Conservation (phyloP, 2,329 filamentous ascomycete species). For the Spiromastix sp. region DNA sequence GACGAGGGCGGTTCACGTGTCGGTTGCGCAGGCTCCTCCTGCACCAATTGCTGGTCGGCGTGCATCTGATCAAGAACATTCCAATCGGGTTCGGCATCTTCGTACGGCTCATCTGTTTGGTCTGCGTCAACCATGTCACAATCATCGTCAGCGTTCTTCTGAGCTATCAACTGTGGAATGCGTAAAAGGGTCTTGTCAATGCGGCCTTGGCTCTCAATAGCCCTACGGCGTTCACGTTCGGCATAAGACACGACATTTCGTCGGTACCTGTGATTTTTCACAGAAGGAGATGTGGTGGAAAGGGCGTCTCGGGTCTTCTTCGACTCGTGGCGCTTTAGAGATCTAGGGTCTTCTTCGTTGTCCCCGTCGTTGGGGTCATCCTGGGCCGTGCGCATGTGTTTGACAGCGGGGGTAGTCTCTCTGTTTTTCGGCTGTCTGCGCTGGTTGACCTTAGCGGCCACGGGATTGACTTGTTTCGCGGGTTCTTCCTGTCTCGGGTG, state of each 20-base stretch:
- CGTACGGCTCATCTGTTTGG: neutral
- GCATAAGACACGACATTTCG: constrained; percentile 16
- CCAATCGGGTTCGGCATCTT: constrained; percentile 2
- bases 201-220: constrained; percentile 20
- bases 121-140: no score
- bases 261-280: constrained; percentile 8
- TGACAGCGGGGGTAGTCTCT: no score
- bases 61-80: constrained; percentile 5
- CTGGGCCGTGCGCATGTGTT: no score
- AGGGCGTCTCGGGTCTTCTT: constrained; percentile 1
- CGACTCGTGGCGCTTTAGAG: constrained; percentile 1
- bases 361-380: constrained; percentile 1
- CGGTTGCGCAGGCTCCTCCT: constrained; percentile 6
- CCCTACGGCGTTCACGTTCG: constrained; percentile 21
- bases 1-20: constrained; percentile 17
- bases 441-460: no score
- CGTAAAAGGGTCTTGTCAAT: constrained; percentile 26
- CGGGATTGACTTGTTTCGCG: no score
- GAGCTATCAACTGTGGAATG: constrained; percentile 21
- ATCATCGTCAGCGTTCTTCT: constrained; percentile 18
- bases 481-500: no score
- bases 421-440: no score
- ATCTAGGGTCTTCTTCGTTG: constrained; percentile 3
- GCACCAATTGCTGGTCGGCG: constrained; percentile 1
- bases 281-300: constrained; percentile 1